These are phyloP conservation scores for Eucalyptus shirleyi DNA, from an alignment of 345 rosid species.

Conservation along the genomic window DNA sequence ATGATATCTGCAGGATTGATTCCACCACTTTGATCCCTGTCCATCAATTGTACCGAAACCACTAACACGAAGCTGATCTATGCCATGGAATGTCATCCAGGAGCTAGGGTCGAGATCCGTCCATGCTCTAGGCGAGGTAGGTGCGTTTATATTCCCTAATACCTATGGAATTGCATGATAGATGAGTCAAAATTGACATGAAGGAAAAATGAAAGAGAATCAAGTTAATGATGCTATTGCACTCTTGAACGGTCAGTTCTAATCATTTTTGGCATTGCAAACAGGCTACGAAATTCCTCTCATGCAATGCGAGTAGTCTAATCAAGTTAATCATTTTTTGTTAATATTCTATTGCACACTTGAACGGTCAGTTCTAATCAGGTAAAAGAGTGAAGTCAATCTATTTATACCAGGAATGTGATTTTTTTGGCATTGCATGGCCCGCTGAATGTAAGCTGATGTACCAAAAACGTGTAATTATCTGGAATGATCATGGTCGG, in stretches of 20 bases:
- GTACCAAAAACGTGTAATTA: constrained; percentile 4
- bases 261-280: not conserved
- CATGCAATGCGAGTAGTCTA: no score
- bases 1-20: constrained; percentile 19
- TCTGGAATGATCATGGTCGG: constrained; percentile 2
- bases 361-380: not conserved
- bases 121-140: constrained; percentile 15
- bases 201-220: not conserved
- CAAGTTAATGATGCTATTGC: not conserved
- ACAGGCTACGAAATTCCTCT: no score
- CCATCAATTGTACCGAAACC: constrained; percentile 15
- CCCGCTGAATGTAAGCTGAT: constrained; percentile 8
- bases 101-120: not conserved
- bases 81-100: constrained; percentile 6
- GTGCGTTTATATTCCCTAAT: constrained; percentile 12
- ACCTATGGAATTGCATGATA: not conserved
- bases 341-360: not conserved
- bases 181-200: not conserved
- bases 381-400: not conserved
- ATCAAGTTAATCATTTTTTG: not conserved
- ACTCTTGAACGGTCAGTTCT: not conserved
- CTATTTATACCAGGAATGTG: constrained; percentile 3
- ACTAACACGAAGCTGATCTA: not conserved
- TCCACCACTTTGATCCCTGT: constrained; percentile 25
- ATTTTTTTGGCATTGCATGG: constrained; percentile 16